A percentile compares a stretch with the other conserved stretches of the same genome.
phyloP scores from a whole-genome alignment of 345 rosid species.

The Geranium brycei region DNA sequence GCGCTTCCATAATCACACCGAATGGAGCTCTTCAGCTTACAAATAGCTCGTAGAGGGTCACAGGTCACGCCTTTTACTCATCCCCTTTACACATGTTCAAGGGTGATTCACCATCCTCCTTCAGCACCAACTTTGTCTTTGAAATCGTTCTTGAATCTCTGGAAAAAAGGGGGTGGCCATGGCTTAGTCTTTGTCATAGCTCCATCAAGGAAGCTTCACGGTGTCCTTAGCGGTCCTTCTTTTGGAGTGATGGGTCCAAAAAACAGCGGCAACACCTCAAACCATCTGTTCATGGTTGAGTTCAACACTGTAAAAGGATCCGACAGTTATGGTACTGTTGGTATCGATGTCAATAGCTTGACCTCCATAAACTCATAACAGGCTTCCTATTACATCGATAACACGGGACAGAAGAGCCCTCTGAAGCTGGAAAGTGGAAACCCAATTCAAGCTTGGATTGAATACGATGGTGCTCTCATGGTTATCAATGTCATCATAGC shows the following conservation, averaged over 20 bases:
- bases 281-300: slow-evolving; percentile 47
- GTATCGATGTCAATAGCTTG: slow-evolving; percentile 31
- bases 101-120: background rate
- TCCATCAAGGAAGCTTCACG: background rate
- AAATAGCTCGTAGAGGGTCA: background rate
- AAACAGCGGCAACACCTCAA: background rate
- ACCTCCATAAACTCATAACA: slow-evolving; percentile 19
- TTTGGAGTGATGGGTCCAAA: background rate
- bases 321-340: slow-evolving; percentile 24
- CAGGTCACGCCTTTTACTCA: background rate
- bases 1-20: background rate
- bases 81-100: background rate
- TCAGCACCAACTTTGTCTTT: background rate
- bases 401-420: slow-evolving; percentile 1
- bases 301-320: slow-evolving; percentile 25
- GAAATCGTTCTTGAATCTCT: background rate
- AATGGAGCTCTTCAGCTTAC: background rate
- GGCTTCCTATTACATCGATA: slow-evolving; percentile 28
- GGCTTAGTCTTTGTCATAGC: background rate
- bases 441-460: slow-evolving; percentile 42
- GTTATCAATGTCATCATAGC: slow-evolving; percentile 35
- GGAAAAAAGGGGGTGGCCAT: background rate
- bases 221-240: background rate
- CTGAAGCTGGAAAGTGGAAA: slow-evolving; percentile 19
- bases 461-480: slow-evolving; percentile 23